Evolutionary conservation across 805 yeast species (phyloP), one percentile per base, ranked within the genome.

Genomic region (Wickerhamomyces ciferrii): DNA sequence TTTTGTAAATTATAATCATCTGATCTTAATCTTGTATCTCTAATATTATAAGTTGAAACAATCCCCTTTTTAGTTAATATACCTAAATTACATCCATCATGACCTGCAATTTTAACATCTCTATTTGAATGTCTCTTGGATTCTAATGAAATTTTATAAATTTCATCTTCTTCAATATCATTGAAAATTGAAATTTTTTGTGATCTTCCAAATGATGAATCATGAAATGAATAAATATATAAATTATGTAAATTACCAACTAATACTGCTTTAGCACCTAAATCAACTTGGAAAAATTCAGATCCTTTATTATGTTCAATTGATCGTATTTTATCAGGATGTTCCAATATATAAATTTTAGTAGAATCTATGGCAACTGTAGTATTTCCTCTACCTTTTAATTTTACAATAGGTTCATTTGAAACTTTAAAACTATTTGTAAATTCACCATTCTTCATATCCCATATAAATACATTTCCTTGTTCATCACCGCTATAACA

Each of bases 51-150:
- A 1, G 50, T 46, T 9, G 50, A 11, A 4, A 59, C 53, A 5
- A 34, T 24, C 2, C 50, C 56, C 1, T 23, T 15, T 3, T 29
- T 43, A 0, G 56, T 46, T 2, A 50, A 29, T 2, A 59, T n/a
- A 2, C 54, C 62, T 13, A 60, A 20, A 36, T 59, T 56, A 18
- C 56, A 50, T 5, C 63, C 64, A 48, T 60, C 63, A n/a, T 45
- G 45, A 1, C 64, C 64, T 5, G 61, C 60, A 7, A 58, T 24
- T n/a, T 41, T 44, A 8, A 37, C 4, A 32, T 52, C 51, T n/a
- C 40, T 29, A 1, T 25, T 23, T 4, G 17, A 14, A 9, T 25
- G 5, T 4, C 18, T 19, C 10, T 49, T 53, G 2, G 41, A 29
- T 38, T 60, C 64, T 14, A 58, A 4, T 4, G 53, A 48, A 3